A percentile compares a stretch with the other conserved stretches of the same genome.
phyloP scores from a whole-genome alignment of 2,329 filamentous ascomycete species.

The Fulvia fulva region DNA sequence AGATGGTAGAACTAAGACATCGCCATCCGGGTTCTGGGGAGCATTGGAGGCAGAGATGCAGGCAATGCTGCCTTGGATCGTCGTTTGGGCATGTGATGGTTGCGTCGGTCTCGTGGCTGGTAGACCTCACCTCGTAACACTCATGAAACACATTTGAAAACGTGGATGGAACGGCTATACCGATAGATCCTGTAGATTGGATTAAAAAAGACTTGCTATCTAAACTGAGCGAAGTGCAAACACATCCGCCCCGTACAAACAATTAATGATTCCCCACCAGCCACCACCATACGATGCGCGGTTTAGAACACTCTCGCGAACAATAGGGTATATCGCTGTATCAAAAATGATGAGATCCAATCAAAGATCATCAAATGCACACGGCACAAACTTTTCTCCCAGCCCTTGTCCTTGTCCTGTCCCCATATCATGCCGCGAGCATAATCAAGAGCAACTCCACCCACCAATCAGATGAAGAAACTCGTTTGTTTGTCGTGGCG shows the following conservation, averaged over 20 bases:
- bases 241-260: too few species aligned
- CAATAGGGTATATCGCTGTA: slow-evolving; percentile 2
- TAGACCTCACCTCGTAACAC: neutral
- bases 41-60: too few species aligned
- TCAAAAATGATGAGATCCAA: neutral
- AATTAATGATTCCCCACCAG: neutral
- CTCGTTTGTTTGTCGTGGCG: neutral
- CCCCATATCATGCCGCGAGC: too few species aligned
- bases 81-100: neutral
- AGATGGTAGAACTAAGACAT: neutral
- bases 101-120: neutral
- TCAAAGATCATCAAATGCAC: neutral
- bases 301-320: neutral
- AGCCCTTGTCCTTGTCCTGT: neutral
- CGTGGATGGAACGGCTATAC: neutral
- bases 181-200: neutral
- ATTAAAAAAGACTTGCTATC: neutral
- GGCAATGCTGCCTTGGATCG: neutral
- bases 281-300: neutral
- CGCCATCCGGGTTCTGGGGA: neutral
- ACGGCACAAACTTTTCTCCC: neutral
- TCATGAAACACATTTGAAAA: neutral
- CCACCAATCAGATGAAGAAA: neutral
- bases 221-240: neutral
- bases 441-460: too few species aligned